These are phyloP conservation scores for Fallopia convolvulus DNA, from an alignment of 148 eudicot genomes.

Conservation along the genomic window DNA sequence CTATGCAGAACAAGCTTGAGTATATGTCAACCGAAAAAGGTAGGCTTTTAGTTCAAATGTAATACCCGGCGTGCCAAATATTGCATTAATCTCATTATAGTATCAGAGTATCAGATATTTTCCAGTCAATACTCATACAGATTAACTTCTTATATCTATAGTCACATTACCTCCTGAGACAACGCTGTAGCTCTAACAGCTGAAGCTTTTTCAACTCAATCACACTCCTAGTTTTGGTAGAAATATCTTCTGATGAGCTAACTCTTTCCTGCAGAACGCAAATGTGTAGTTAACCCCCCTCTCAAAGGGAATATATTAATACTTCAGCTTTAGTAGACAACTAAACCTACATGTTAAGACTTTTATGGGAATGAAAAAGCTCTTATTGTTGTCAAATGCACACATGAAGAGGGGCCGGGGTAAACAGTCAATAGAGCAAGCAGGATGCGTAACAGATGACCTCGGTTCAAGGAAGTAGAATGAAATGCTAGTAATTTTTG, in stretches of 20 bases:
- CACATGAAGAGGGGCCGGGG: too few relatives aligned
- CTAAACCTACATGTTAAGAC: too few relatives aligned
- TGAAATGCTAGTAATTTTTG: background rate
- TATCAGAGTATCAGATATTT: background rate
- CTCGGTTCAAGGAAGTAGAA: background rate
- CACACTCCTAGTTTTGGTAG: slow-evolving; percentile 90
- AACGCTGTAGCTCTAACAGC: slow-evolving; percentile 70
- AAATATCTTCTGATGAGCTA: slow-evolving; percentile 78
- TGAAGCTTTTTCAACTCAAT: slow-evolving; percentile 95
- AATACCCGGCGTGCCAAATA: background rate
- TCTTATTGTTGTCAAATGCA: too few relatives aligned
- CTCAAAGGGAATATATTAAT: background rate
- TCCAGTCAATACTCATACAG: background rate
- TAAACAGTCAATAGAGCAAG: background rate
- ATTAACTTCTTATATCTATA: slow-evolving; percentile 4
- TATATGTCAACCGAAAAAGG: too few relatives aligned
- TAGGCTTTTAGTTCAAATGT: background rate
- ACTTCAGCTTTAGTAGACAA: background rate
- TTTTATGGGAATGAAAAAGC: too few relatives aligned
- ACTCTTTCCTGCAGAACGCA: slow-evolving; percentile 53
- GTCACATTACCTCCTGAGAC: slow-evolving; percentile 64
- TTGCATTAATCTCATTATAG: background rate
- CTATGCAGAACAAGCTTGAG: too few relatives aligned
- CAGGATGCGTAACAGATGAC: background rate
- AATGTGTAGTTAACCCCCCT: background rate